phyloP scores from a whole-genome alignment of 768 basidiomycete species.

The Calocybe cyanea region DNA sequence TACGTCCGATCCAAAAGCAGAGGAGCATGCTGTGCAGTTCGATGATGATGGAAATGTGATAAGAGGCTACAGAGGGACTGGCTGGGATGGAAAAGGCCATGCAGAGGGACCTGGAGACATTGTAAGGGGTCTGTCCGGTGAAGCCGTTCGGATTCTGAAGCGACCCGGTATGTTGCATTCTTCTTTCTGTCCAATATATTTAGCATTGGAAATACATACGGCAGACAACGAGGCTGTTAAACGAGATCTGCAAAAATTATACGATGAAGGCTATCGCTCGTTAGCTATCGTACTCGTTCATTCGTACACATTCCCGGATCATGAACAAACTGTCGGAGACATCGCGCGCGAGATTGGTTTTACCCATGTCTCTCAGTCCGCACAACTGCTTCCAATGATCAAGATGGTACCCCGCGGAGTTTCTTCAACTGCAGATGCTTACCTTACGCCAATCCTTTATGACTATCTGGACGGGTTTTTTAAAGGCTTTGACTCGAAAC shows the following conservation, averaged over 20 bases:
- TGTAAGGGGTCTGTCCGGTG: constrained; percentile 80
- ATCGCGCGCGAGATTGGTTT: constrained; percentile 85
- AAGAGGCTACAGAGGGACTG: constrained; percentile 71
- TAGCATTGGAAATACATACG: too few relatives aligned
- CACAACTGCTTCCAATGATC: constrained; percentile 89
- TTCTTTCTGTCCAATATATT: not conserved
- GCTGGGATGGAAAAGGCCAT: constrained; percentile 66
- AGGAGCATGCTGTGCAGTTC: constrained; percentile 74
- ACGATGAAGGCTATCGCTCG: constrained; percentile 80
- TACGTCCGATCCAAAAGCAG: constrained; percentile 82
- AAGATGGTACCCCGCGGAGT: constrained; percentile 92
- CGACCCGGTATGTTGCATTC: constrained; percentile 51
- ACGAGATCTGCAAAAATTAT: constrained; percentile 64
- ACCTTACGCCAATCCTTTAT: constrained; percentile 84
- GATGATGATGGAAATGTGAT: constrained; percentile 63
- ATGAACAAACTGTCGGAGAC: constrained; percentile 70
- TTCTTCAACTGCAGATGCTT: constrained; percentile 92
- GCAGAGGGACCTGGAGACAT: constrained; percentile 81
- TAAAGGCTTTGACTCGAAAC: constrained; percentile 74
- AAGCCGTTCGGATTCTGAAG: constrained; percentile 81
- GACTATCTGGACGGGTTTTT: constrained; percentile 92
- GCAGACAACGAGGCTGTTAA: constrained; percentile 52
- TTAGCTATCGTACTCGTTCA: constrained; percentile 88
- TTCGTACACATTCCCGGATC: constrained; percentile 88
- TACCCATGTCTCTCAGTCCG: constrained; percentile 83